Percentiles rank a stretch among this genome's conserved stretches.
phyloP scores from a whole-genome alignment of 306 rosid species.

The Lathyrus aphaca region DNA sequence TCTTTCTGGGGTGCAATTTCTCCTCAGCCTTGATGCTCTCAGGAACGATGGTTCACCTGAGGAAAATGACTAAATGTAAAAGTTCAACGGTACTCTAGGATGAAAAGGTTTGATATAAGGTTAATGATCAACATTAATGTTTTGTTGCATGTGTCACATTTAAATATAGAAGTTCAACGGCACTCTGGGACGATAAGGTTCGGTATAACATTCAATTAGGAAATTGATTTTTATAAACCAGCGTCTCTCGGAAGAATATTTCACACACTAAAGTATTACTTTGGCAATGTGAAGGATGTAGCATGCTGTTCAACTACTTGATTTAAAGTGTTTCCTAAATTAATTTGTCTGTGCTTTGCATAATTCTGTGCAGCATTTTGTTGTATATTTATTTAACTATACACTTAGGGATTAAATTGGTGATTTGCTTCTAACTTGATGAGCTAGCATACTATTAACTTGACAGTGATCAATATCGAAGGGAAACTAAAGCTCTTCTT shows the following conservation, averaged over 20 bases:
- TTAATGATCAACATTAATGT: no score
- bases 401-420: not conserved
- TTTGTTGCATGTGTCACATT: not conserved
- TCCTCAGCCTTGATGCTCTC: slow-evolving; percentile 65
- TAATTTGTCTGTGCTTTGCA: slow-evolving; percentile 16
- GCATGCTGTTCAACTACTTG: slow-evolving; percentile 37
- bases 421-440: not conserved
- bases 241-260: slow-evolving; percentile 28
- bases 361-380: slow-evolving; percentile 23
- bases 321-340: slow-evolving; percentile 8
- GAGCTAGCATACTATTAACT: not conserved
- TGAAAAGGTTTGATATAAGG: slow-evolving; percentile 34
- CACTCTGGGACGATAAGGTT: slow-evolving; percentile 30
- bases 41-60: slow-evolving; percentile 41
- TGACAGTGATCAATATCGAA: not conserved
- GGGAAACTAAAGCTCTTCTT: no score
- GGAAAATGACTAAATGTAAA: slow-evolving; percentile 33
- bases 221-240: slow-evolving; percentile 36
- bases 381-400: slow-evolving; percentile 19
- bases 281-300: slow-evolving; percentile 34
- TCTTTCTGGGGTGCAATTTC: slow-evolving; percentile 36
- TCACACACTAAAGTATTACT: slow-evolving; percentile 1
- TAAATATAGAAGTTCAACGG: slow-evolving; percentile 35
- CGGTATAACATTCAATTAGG: slow-evolving; percentile 32
- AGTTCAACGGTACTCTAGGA: slow-evolving; percentile 27